Evolutionary conservation across 2,329 filamentous ascomycete genomes (phyloP).

Genomic region (Penicillium crustosum): DNA sequence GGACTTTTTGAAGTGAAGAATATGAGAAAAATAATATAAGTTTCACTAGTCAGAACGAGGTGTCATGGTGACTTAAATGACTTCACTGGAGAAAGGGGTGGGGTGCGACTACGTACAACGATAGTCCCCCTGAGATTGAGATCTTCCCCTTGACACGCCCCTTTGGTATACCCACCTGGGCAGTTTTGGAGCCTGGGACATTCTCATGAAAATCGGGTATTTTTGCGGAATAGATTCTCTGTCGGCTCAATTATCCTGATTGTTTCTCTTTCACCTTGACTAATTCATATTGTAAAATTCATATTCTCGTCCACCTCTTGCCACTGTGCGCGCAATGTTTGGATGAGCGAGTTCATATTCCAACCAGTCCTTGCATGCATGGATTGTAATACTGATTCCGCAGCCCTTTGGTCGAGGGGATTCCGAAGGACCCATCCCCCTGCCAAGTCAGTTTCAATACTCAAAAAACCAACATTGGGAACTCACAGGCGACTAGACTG

Average conservation of each 20-base stretch:
- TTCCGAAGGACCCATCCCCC: constrained; percentile 31
- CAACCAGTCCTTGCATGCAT: constrained; percentile 29
- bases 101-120: neutral
- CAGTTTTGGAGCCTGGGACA: neutral
- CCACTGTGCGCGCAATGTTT: constrained; percentile 26
- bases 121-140: constrained; percentile 2
- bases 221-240: neutral
- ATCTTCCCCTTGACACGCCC: constrained; percentile 1
- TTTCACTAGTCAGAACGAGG: neutral
- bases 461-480: neutral
- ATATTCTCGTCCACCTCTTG: constrained; percentile 16
- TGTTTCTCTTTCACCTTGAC: no score
- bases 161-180: neutral
- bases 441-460: constrained; percentile 3
- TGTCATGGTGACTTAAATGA: neutral
- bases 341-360: constrained; percentile 27
- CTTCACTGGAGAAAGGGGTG: neutral
- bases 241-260: neutral
- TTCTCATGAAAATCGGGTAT: neutral
- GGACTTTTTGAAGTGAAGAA: neutral
- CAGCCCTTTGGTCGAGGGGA: constrained; percentile 26
- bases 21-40: neutral
- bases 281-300: neutral
- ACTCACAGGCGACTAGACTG: constrained; percentile 29
- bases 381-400: constrained; percentile 22